These are phyloP conservation scores for Yamadazyma kitorensis DNA, from an alignment of 805 yeast species.

Conservation along the genomic window DNA sequence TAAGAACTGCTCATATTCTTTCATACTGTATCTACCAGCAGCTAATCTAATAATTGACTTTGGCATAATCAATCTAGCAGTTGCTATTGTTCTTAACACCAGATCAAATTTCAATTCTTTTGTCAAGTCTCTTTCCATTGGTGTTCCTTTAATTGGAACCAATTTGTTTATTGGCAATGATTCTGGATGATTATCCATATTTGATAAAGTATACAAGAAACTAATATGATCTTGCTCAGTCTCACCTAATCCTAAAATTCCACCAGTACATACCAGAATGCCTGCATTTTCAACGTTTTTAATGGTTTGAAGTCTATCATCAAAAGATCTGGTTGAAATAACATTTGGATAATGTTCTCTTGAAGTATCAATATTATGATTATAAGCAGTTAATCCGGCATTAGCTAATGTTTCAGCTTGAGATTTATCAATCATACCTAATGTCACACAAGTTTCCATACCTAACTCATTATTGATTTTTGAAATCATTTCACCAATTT, in stretches of 20 bases:
- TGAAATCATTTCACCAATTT: conserved; percentile 62
- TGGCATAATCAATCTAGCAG: conserved; percentile 77
- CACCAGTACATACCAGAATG: conserved; percentile 72
- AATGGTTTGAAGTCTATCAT: conserved; percentile 68
- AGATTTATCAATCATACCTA: conserved; percentile 71
- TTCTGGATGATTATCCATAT: conserved; percentile 73
- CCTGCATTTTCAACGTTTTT: conserved; percentile 62
- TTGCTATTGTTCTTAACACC: conserved; percentile 66
- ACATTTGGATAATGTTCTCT: conserved; percentile 74
- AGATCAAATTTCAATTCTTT: conserved; percentile 53
- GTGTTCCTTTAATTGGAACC: conserved; percentile 79
- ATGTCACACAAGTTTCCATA: conserved; percentile 76
- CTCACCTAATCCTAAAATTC: conserved; percentile 78
- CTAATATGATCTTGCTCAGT: conserved; percentile 68
- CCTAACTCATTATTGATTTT: conserved; percentile 58
- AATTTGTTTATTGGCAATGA: conserved; percentile 76
- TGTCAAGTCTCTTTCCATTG: conserved; percentile 56
- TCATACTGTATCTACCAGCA: conserved; percentile 81
- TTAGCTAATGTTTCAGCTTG: conserved; percentile 59
- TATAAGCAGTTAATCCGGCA: conserved; percentile 79
- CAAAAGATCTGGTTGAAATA: conserved; percentile 66
- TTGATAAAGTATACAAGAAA: conserved; percentile 63
- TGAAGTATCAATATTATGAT: conserved; percentile 79
- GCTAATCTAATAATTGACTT: conserved; percentile 67
- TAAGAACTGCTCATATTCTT: conserved; percentile 68